phyloP scores from a whole-genome alignment of 495 filamentous ascomycete genomes.

The Aspergillus homomorphus region DNA sequence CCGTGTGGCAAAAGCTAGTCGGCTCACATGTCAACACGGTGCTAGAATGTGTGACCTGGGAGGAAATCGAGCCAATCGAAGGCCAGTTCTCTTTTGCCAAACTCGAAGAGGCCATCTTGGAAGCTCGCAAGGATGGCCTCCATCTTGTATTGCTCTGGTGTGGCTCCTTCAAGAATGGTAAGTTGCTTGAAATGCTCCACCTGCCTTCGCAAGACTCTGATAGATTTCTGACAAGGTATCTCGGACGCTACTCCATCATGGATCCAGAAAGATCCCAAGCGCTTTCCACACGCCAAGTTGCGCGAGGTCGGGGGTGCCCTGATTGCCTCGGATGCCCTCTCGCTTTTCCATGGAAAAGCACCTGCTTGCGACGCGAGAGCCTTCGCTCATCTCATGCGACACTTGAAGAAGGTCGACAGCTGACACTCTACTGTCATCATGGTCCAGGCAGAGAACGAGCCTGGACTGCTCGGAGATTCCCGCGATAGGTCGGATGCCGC shows the following conservation, averaged over 20 bases:
- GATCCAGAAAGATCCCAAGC: constrained; percentile 41
- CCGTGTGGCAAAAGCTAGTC: constrained; percentile 42
- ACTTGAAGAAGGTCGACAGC: constrained; percentile 40
- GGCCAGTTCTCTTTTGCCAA: constrained; percentile 43
- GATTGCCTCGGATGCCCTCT: constrained; percentile 32
- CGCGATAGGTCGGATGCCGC: constrained; percentile 38
- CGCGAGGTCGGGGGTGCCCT: constrained; percentile 22
- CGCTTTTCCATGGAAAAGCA: constrained; percentile 36
- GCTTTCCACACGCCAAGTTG: constrained; percentile 42
- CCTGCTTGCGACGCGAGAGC: constrained; percentile 35
- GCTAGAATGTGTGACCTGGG: constrained; percentile 51
- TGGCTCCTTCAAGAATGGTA: constrained; percentile 51
- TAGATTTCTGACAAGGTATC: constrained; percentile 13
- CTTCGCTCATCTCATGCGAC: constrained; percentile 35
- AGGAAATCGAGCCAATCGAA: constrained; percentile 46
- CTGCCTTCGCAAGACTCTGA: neutral
- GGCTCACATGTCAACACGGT: constrained; percentile 46
- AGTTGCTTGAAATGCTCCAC: neutral
- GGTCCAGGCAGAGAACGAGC: constrained; percentile 53
- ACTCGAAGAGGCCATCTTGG: constrained; percentile 41
- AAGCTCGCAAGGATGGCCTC: constrained; percentile 37
- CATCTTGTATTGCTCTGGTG: constrained; percentile 51
- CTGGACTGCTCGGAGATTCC: constrained; percentile 46
- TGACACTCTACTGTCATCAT: constrained; percentile 44
- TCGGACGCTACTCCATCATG: constrained; percentile 43